Evolutionary conservation across 2,329 filamentous ascomycete genomes (phyloP), one percentile per base, ranked within the genome.

Genomic region (Trichophyton schoenleinii): DNA sequence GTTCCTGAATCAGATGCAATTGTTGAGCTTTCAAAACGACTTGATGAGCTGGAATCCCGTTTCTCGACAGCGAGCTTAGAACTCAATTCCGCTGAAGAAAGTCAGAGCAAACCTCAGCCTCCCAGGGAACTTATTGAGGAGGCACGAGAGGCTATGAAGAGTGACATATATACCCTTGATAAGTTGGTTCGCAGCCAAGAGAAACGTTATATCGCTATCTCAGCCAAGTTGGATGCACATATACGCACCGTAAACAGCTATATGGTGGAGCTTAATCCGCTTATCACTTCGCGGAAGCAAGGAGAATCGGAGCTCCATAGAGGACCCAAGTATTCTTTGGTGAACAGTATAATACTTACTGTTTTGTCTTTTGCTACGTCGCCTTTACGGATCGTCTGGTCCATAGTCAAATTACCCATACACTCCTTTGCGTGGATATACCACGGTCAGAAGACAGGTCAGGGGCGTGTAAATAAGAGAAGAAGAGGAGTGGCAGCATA

Each of bases 121-220:
- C 5, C 68, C 69, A 34, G 66, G 65, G 42, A 69, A 65, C 36
- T 58, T 68, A 7, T 58, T 20, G 36, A 36, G 7, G 57, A 58
- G 11, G 20, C 25, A 34, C 38, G 41, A 15, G 44, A 58, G 25
- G 20, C 41, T 18, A 58, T 44, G 7, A n/a, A 58, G 6, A 20
- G 89, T 0, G 90, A 96, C 63, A 80, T 97, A 4, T 91, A 96
- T 68, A 89, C 90, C 0, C 78, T 97, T 36, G 94, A 91, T 67
- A 86, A 92, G 57, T 91, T 92, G 3, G 87, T 97, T 52, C 83
- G 92, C 20, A 85, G 90, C 41, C 96, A 96, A 68, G 92, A 97
- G 76, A 96, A 95, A 75, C 88, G 91, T 68, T 85, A 87, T 3
- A 87, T 87, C 0, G 78, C 91, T 6, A 81, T 91, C 31, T 82